These are phyloP conservation scores for Trypethelium eluteriae DNA, from an alignment of 495 filamentous ascomycete genomes.

Conservation along the genomic window DNA sequence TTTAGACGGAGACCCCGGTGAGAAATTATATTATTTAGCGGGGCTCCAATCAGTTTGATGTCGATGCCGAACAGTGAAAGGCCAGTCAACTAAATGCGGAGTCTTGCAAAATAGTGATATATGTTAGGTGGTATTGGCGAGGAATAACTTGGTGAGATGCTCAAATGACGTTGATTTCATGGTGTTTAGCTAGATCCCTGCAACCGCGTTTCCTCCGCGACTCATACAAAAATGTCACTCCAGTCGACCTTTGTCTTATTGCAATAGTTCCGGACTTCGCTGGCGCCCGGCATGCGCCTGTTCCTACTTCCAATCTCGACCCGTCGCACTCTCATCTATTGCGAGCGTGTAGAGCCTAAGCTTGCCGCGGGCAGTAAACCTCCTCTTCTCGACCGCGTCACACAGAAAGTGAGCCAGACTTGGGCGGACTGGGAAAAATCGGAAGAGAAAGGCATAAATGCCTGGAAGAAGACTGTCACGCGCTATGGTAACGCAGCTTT, in stretches of 20 bases:
- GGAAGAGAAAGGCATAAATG: conserved; percentile 43
- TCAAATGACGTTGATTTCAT: neutral
- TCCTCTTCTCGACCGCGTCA: conserved; percentile 55
- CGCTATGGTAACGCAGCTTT: conserved; percentile 78
- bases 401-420: conserved; percentile 58
- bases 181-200: neutral
- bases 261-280: neutral
- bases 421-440: conserved; percentile 83
- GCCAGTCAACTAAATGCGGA: neutral
- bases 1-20: no score
- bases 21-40: no score
- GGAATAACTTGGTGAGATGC: neutral
- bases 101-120: neutral
- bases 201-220: neutral
- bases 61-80: neutral
- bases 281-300: conserved; percentile 64
- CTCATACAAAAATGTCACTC: neutral
- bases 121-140: no score
- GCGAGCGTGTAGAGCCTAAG: conserved; percentile 57
- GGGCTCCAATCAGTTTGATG: no score
- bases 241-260: neutral
- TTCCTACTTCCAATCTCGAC: conserved; percentile 94
- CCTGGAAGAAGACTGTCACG: conserved; percentile 82
- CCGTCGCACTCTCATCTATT: conserved; percentile 84
- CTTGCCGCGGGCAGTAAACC: conserved; percentile 40